Evolutionary conservation across 73 alveolate genomes (phyloP).

Genomic region (Tetrahymena malaccensis): DNA sequence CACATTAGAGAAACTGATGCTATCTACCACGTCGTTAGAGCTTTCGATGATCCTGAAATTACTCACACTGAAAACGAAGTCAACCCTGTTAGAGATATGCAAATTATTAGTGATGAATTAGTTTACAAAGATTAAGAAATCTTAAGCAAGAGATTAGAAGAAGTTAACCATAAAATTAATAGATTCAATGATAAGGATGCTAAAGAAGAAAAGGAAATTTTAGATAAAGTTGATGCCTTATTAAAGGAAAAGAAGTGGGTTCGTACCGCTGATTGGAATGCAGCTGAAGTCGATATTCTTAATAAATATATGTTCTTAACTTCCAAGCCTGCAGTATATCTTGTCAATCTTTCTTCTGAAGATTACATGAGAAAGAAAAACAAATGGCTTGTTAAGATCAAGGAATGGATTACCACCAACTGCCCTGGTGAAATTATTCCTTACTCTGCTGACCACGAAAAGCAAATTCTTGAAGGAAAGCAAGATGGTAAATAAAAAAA

Average conservation of each 20-base stretch:
- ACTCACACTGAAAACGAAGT: conserved; percentile 95
- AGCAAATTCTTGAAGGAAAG: conserved; percentile 54
- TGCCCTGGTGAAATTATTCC: conserved; percentile 96
- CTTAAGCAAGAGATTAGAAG: conserved; percentile 61
- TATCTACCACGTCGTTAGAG: conserved; percentile 91
- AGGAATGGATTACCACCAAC: conserved; percentile 81
- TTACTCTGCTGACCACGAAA: conserved; percentile 86
- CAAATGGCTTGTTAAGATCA: conserved; percentile 83
- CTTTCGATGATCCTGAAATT: conserved; percentile 88
- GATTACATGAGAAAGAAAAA: conserved; percentile 86
- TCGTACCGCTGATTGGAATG: conserved; percentile 76
- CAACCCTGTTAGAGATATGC: conserved; percentile 94
- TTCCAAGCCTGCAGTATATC: conserved; percentile 94
- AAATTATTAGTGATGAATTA: conserved; percentile 83
- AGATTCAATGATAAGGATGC: conserved; percentile 83
- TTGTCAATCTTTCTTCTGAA: conserved; percentile 78
- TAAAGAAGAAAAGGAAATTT: conserved; percentile 72
- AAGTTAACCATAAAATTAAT: conserved; percentile 76
- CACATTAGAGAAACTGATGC: conserved; percentile 96
- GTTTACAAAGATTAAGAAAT: conserved; percentile 80
- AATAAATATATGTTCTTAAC: conserved; percentile 87
- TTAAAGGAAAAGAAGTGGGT: conserved; percentile 65
- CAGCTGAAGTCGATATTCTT: conserved; percentile 86
- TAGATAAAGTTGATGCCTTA: conserved; percentile 62
- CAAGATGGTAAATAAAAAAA: neutral